Percentiles rank a stretch among this genome's conserved stretches.
These are phyloP conservation scores for Acidiella bohemica DNA, from an alignment of 495 filamentous ascomycete species.

Conservation along the genomic window DNA sequence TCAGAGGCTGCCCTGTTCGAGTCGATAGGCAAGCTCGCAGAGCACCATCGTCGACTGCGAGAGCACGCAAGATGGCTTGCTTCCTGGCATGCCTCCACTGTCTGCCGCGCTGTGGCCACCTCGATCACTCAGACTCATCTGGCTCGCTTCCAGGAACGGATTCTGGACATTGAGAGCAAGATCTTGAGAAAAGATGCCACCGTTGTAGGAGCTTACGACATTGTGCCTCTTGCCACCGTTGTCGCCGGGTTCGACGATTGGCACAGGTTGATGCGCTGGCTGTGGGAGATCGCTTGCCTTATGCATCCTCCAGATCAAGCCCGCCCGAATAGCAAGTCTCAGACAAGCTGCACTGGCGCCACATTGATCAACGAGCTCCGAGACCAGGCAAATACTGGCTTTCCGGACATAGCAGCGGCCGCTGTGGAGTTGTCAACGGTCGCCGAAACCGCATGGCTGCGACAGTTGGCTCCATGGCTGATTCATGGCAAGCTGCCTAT, in stretches of 20 bases:
- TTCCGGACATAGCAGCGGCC: constrained; percentile 65
- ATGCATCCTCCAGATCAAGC: constrained; percentile 34
- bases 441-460: constrained; percentile 83
- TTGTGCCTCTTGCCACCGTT: constrained; percentile 77
- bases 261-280: constrained; percentile 72
- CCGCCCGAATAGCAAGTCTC: too few relatives aligned
- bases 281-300: constrained; percentile 56
- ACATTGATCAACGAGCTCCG: constrained; percentile 64
- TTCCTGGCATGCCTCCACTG: constrained; percentile 54
- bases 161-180: constrained; percentile 67
- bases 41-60: constrained; percentile 58
- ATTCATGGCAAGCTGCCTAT: constrained; percentile 70
- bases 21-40: constrained; percentile 59
- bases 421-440: constrained; percentile 54
- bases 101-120: constrained; percentile 79
- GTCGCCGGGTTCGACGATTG: constrained; percentile 73
- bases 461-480: constrained; percentile 77
- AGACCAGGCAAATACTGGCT: constrained; percentile 69
- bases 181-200: constrained; percentile 58
- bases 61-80: constrained; percentile 49
- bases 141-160: constrained; percentile 62
- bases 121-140: constrained; percentile 63
- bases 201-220: constrained; percentile 77
- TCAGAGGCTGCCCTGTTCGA: constrained; percentile 69
- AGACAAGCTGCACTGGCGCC: constrained; percentile 44